Percentiles rank a stretch among this genome's conserved stretches.
phyloP scores from a whole-genome alignment of 306 rosid species.

The Quercus aquifolioides region DNA sequence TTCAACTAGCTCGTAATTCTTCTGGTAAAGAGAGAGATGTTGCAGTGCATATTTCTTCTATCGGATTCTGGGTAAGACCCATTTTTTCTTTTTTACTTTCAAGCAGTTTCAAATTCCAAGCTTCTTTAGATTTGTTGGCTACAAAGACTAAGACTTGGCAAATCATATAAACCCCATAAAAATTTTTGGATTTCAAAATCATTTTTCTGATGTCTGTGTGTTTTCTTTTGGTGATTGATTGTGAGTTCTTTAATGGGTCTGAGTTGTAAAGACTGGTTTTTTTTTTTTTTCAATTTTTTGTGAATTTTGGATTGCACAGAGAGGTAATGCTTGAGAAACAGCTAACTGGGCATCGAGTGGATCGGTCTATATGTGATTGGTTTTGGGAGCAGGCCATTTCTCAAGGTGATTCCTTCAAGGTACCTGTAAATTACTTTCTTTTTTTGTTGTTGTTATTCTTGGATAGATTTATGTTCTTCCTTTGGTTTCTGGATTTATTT shows the following conservation, averaged over 20 bases:
- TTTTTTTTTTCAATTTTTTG: neutral
- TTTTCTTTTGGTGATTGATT: neutral
- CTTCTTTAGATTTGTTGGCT: neutral
- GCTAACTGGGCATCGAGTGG: slow-evolving; percentile 93
- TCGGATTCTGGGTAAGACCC: slow-evolving; percentile 86
- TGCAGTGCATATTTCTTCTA: slow-evolving; percentile 96
- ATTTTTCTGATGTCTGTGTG: neutral
- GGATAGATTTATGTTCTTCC: neutral
- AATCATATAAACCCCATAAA: neutral
- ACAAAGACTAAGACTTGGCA: neutral
- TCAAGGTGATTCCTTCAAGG: slow-evolving; percentile 83
- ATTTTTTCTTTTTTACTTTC: neutral
- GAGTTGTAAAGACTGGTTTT: neutral
- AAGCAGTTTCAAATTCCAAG: neutral
- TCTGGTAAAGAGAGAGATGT: slow-evolving; percentile 38
- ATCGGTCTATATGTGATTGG: slow-evolving; percentile 91
- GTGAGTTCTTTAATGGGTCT: neutral
- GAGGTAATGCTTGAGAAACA: slow-evolving; percentile 97
- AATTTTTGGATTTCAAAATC: neutral
- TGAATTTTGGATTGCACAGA: slow-evolving; percentile 36
- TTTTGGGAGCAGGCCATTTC: slow-evolving; percentile 85
- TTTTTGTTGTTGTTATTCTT: neutral
- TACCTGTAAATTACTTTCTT: slow-evolving; percentile 4
- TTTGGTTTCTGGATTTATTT: neutral
- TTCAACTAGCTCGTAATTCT: neutral